Conservation (phyloP, 2,329 filamentous ascomycete species). For the Elsinoe necatrix region DNA sequence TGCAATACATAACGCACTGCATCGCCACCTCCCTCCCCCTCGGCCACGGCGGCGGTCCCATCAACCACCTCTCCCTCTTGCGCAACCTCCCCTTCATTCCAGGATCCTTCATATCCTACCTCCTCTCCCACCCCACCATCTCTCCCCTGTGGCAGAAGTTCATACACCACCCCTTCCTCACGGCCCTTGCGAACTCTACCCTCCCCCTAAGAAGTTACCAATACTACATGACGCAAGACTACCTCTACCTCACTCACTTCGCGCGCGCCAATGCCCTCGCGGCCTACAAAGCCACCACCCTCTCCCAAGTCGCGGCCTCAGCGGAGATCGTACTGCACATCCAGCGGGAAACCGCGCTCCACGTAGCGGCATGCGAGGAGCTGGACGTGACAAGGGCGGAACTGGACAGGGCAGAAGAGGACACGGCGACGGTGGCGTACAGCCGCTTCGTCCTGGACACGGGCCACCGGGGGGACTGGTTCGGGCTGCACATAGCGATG, state of each 20-base stretch:
- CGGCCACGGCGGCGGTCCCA: conserved; percentile 60
- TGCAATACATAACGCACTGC: conserved; percentile 61
- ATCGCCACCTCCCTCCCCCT: conserved; percentile 57
- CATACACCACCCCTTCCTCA: conserved; percentile 74
- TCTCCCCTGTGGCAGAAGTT: conserved; percentile 64
- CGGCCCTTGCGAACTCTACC: conserved; percentile 64
- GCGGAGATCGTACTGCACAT: conserved; percentile 69
- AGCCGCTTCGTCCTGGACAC: conserved; percentile 72
- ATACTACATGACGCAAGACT: conserved; percentile 84
- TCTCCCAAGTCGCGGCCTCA: conserved; percentile 61
- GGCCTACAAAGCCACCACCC: conserved; percentile 70
- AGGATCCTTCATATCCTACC: conserved; percentile 74
- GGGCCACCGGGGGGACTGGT: conserved; percentile 78
- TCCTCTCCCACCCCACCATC: conserved; percentile 69
- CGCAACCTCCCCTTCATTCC: conserved; percentile 60
- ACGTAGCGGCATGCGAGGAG: conserved; percentile 70
- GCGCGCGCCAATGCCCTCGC: conserved; percentile 77
- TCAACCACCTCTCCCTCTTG: conserved; percentile 71
- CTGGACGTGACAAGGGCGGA: conserved; percentile 69
- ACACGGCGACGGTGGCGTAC: conserved; percentile 74
- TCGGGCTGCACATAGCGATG: conserved; percentile 75
- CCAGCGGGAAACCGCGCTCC: conserved; percentile 68
- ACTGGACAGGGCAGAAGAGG: conserved; percentile 66
- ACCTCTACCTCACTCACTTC: conserved; percentile 83
- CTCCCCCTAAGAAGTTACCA: conserved; percentile 73